Evolutionary conservation across 495 filamentous ascomycete genomes (phyloP).

Genomic region (Hyaloscypha hepaticicola): DNA sequence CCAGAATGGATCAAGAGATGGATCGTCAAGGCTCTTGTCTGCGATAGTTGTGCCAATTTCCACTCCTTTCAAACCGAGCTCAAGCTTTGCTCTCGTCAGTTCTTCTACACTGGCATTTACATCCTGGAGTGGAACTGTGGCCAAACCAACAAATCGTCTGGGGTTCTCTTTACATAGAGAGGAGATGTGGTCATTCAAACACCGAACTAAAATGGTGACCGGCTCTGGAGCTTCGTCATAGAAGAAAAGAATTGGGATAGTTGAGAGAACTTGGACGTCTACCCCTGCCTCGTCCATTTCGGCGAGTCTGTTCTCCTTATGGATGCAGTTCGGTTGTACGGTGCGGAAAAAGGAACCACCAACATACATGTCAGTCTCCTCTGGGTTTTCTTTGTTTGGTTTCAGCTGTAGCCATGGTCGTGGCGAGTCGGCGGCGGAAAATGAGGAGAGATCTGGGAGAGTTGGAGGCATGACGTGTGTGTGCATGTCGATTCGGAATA

Average conservation of each 20-base stretch:
- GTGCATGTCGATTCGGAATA: constrained; percentile 17
- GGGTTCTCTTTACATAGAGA: constrained; percentile 4
- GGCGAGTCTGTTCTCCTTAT: background rate
- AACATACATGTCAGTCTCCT: background rate
- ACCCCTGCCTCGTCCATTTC: constrained; percentile 11
- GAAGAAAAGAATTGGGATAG: constrained; percentile 13
- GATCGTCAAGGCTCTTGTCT: constrained; percentile 12
- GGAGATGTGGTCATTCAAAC: constrained; percentile 10
- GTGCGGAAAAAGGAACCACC: constrained; percentile 9
- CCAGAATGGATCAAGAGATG: constrained; percentile 12
- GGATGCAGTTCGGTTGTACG: constrained; percentile 7
- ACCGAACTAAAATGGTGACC: background rate
- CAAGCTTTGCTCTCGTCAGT: background rate
- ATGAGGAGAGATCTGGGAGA: constrained; percentile 11
- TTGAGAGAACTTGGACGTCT: constrained; percentile 12
- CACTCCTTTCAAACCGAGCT: background rate
- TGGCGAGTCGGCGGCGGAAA: background rate
- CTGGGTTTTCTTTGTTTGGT: background rate
- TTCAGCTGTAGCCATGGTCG: background rate
- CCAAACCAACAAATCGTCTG: constrained; percentile 5
- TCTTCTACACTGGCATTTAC: constrained; percentile 4
- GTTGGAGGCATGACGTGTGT: constrained; percentile 11
- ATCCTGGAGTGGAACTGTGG: constrained; percentile 9
- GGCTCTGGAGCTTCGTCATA: constrained; percentile 4
- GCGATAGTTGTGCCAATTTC: constrained; percentile 6